Evolutionary conservation across 2,329 filamentous ascomycete species (phyloP).

Genomic region (Penicillium sp.): DNA sequence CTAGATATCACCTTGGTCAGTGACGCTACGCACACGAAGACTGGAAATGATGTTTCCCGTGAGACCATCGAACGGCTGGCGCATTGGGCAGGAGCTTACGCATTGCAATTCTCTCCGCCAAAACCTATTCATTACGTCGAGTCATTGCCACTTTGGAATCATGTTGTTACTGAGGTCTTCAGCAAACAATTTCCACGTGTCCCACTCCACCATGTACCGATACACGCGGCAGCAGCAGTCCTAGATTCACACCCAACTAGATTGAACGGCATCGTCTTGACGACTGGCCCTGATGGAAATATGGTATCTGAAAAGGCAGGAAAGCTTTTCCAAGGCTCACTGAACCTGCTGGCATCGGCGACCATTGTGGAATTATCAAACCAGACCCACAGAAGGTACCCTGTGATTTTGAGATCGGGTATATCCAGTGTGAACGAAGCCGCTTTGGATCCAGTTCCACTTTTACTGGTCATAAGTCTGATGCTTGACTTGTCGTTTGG

Average conservation of each 20-base stretch:
- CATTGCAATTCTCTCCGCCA: background rate
- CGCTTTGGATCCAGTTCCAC: background rate
- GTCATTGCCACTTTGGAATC: background rate
- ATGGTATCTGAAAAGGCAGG: background rate
- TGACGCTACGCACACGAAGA: background rate
- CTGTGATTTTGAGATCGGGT: background rate
- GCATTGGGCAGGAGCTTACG: background rate
- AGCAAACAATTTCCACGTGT: background rate
- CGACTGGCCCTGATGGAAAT: background rate
- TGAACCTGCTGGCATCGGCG: background rate
- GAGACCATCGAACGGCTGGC: background rate
- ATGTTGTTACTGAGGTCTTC: background rate
- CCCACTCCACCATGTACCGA: background rate
- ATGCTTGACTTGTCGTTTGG: slow-evolving; percentile 8
- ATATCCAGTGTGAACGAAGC: background rate
- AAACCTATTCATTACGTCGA: background rate
- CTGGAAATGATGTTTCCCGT: background rate
- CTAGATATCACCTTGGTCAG: background rate
- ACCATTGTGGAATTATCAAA: background rate
- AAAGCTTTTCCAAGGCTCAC: background rate
- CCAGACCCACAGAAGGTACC: background rate
- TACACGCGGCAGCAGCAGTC: background rate
- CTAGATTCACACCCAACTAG: background rate
- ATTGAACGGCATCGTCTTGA: background rate
- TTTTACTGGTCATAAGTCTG: slow-evolving; percentile 2